phyloP scores from a whole-genome alignment of 2,329 filamentous ascomycete genomes.

The Cladophialophora chaetospira region DNA sequence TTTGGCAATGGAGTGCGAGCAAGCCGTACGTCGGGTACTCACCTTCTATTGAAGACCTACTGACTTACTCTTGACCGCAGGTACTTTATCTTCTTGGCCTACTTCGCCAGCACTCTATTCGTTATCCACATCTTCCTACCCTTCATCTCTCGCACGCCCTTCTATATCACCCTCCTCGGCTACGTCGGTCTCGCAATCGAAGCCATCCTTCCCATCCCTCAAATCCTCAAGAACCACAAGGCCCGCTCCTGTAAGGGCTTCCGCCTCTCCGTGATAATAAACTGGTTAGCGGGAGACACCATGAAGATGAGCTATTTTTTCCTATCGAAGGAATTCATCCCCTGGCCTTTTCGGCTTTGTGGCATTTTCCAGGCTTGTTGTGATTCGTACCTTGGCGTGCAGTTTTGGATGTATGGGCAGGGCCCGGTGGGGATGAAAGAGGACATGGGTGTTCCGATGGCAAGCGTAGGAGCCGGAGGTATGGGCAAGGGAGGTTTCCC shows the following conservation, averaged over 20 bases:
- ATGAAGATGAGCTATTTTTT: constrained; percentile 57
- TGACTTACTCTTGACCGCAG: not conserved
- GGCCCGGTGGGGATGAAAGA: constrained; percentile 20
- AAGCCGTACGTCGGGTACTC: constrained; percentile 48
- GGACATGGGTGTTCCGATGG: constrained; percentile 23
- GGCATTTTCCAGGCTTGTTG: constrained; percentile 53
- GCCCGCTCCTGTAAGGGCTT: constrained; percentile 53
- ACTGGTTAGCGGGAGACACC: constrained; percentile 52
- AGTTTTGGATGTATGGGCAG: constrained; percentile 51
- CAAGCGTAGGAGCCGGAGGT: constrained; percentile 5
- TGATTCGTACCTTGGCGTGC: constrained; percentile 50
- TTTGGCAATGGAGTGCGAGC: constrained; percentile 64
- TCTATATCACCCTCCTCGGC: constrained; percentile 49
- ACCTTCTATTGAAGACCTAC: not conserved
- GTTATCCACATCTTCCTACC: constrained; percentile 57
- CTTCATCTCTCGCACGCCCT: constrained; percentile 45
- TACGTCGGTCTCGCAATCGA: constrained; percentile 51
- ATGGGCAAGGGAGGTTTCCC: constrained; percentile 21
- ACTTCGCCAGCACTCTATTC: constrained; percentile 43
- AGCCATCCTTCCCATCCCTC: constrained; percentile 51
- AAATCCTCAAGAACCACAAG: constrained; percentile 51
- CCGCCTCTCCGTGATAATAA: constrained; percentile 49
- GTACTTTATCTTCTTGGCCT: constrained; percentile 28
- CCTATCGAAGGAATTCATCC: constrained; percentile 45
- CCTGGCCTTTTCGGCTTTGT: constrained; percentile 52